Evolutionary conservation across 208 protist species (phyloP).

Genomic region (Crithidia thermophila): DNA sequence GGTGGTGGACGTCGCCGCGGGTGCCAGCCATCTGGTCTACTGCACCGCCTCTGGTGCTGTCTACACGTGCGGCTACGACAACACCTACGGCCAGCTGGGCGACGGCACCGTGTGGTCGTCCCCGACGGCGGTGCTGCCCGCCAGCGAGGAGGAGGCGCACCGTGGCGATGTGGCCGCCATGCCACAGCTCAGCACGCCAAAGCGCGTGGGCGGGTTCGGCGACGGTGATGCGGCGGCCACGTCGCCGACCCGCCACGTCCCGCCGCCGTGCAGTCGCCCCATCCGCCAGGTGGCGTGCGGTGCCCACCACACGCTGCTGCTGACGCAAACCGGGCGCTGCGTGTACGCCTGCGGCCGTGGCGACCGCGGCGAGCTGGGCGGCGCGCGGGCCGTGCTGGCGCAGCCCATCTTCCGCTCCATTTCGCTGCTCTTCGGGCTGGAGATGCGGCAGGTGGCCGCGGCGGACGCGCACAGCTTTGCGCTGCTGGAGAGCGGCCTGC

Average conservation of each 20-base stretch:
- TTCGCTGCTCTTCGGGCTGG: constrained; percentile 75
- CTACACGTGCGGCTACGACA: constrained; percentile 79
- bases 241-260: constrained; percentile 1
- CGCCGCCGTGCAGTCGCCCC: constrained; percentile 24
- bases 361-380: constrained; percentile 67
- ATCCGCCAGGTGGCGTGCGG: constrained; percentile 69
- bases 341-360: constrained; percentile 83
- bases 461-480: constrained; percentile 80
- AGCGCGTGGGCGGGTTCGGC: constrained; percentile 50
- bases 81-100: constrained; percentile 83
- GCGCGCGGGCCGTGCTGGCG: constrained; percentile 39
- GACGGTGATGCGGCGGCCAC: neutral
- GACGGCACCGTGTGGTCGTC: constrained; percentile 75
- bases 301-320: constrained; percentile 70
- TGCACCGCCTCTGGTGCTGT: constrained; percentile 73
- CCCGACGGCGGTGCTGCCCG: neutral
- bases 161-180: constrained; percentile 1
- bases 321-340: constrained; percentile 37
- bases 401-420: constrained; percentile 77
- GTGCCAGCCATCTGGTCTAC: constrained; percentile 79
- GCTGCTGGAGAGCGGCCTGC: constrained; percentile 68
- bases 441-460: constrained; percentile 54
- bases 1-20: constrained; percentile 77
- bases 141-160: neutral
- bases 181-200: constrained; percentile 34